phyloP scores from a whole-genome alignment of 495 filamentous ascomycete genomes.

The Haplographium delicatum region DNA sequence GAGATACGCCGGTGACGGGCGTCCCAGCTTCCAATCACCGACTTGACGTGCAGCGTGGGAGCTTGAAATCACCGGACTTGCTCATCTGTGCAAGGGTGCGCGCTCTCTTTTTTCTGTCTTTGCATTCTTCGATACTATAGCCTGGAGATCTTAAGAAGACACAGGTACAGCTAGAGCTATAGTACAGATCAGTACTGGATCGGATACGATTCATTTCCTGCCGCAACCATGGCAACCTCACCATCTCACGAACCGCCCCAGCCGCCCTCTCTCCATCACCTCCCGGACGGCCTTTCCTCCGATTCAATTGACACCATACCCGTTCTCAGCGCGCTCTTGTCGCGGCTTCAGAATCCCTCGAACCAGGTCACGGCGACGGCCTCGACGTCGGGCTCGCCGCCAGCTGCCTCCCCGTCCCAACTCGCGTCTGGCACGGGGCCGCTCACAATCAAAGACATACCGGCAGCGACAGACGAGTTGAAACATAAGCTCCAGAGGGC shows the following conservation, averaged over 20 bases:
- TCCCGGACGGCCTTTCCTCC: conserved; percentile 43
- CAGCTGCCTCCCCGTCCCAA: conserved; percentile 27
- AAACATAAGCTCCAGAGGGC: conserved; percentile 79
- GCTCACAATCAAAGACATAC: conserved; percentile 59
- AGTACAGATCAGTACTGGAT: no score
- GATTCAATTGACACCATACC: conserved; percentile 81
- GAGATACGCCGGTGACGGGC: no score
- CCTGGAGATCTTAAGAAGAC: no score
- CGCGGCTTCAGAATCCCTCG: conserved; percentile 48
- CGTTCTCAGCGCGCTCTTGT: conserved; percentile 69
- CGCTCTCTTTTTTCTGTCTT: no score
- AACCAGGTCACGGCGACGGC: conserved; percentile 10
- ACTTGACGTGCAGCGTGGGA: no score
- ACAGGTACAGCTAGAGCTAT: no score
- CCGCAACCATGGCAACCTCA: background rate
- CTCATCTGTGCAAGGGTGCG: no score
- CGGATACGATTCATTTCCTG: no score
- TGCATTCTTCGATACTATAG: no score
- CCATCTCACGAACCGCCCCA: conserved; percentile 14
- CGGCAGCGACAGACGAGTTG: conserved; percentile 64
- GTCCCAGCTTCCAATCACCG: no score
- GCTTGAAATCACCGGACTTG: no score
- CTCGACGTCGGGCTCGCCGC: conserved; percentile 28
- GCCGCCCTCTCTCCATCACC: conserved; percentile 33
- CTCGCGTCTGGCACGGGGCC: conserved; percentile 23